Base-by-base conservation (phyloP, 768 basidiomycete species). In the Auricularia auricula-judae region DNA sequence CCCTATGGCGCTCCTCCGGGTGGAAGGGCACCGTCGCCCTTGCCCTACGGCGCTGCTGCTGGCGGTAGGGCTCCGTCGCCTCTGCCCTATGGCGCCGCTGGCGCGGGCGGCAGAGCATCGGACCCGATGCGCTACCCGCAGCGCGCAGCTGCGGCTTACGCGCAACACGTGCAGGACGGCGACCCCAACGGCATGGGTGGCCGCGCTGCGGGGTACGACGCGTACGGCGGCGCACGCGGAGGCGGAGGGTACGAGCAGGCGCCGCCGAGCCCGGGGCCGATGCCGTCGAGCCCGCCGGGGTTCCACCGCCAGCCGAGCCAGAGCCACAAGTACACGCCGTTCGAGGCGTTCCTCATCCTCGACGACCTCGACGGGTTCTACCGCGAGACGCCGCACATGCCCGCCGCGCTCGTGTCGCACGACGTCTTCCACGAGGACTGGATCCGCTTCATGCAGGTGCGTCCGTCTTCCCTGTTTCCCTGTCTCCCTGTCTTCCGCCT, bases 341-440 rank as follows among this genome's bases (percentile, higher is more conserved):
- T 93, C 71, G 83, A 84, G 14, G 75, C 80, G 3, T 84, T 86
- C 77, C 88, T 85, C 74, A 78, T 92, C 61, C 82, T 86, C 69
- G 85, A 89, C 47, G 86, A 93, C 88, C 87, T 91, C 42, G 84
- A 84, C 33, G 82, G 91, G 68, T 79, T 84, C 56, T 59, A 59
- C 34, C 82, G 86, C 51, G 78, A 79, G 16, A 77, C 85, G 47
- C 88, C 89, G 12, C 81, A 84, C 69, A 86, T 93, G 84, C 91
- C 91, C 5, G 67, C 79, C 4, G 83, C 87, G 11, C 81, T 93
- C 29, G 79, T 83, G 42, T 80, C 88, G 21, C 91, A 92, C 70
- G 91, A 93, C 69, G 85, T 91, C 10, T 84, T 84, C 66, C 80
- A 82, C 66, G 85, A 87, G 63, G 91, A 93, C 70, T 93, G 91